Conservation (phyloP, 768 basidiomycete genomes). For the Coprinellus aureogranulatus region DNA sequence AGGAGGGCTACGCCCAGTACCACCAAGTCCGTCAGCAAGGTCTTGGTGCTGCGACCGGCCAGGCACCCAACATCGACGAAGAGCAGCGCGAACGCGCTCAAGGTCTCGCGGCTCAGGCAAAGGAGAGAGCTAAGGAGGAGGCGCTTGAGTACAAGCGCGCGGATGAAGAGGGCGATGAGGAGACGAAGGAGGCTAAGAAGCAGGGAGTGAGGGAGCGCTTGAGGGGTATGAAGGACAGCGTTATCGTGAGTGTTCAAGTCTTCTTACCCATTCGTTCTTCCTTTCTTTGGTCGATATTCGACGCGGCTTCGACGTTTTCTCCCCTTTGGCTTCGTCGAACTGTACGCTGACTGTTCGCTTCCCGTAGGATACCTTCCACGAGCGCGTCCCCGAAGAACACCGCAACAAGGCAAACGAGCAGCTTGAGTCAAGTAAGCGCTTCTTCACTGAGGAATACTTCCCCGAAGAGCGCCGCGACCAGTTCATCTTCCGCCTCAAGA, state of each 20-base stretch:
- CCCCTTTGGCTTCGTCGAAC: slow-evolving; percentile 12
- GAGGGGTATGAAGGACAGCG: slow-evolving; percentile 31
- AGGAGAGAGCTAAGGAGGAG: slow-evolving; percentile 10
- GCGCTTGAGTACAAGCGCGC: not conserved
- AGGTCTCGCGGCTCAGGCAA: slow-evolving; percentile 9
- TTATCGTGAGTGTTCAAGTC: slow-evolving; percentile 8
- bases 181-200: slow-evolving; percentile 26
- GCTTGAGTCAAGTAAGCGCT: slow-evolving; percentile 58
- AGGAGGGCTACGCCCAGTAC: not conserved
- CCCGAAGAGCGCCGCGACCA: slow-evolving; percentile 88
- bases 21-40: not conserved
- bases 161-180: not conserved
- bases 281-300: no score
- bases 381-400: slow-evolving; percentile 67
- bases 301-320: not conserved
- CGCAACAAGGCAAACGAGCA: slow-evolving; percentile 55
- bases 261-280: no score
- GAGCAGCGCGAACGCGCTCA: slow-evolving; percentile 13
- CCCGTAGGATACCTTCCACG: slow-evolving; percentile 21
- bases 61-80: slow-evolving; percentile 7
- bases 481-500: slow-evolving; percentile 91
- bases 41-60: not conserved
- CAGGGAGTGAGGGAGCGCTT: slow-evolving; percentile 30
- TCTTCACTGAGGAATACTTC: slow-evolving; percentile 81
- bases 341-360: no score